Percentiles rank a stretch among this genome's conserved stretches.
phyloP scores from a whole-genome alignment of 768 basidiomycete species.

The Leccinum ochraceum region DNA sequence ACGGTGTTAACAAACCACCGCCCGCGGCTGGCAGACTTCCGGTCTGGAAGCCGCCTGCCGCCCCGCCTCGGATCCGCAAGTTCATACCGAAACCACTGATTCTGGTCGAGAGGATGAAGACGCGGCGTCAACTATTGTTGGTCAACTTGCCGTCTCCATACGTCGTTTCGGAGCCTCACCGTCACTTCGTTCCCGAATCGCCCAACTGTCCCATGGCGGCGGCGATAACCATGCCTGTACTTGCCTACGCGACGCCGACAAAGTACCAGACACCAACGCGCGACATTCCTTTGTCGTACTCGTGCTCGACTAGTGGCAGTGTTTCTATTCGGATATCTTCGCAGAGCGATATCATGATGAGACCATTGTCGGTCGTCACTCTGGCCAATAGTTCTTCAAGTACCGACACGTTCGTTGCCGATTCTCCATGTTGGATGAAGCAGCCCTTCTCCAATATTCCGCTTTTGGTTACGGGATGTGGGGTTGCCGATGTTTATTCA shows the following conservation, averaged over 20 bases:
- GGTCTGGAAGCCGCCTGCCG: background rate
- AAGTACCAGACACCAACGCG: background rate
- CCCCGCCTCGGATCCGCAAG: slow-evolving; percentile 11
- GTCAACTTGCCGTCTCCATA: background rate
- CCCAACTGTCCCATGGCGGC: background rate
- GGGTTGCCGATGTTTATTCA: background rate
- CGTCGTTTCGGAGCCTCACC: background rate
- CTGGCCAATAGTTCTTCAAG: slow-evolving; percentile 16
- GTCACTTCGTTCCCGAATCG: background rate
- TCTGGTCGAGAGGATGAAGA: slow-evolving; percentile 27
- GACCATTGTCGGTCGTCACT: slow-evolving; percentile 10
- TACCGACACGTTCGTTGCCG: slow-evolving; percentile 25
- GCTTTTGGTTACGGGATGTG: slow-evolving; percentile 1
- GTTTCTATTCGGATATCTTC: slow-evolving; percentile 13
- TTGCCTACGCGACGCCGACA: slow-evolving; percentile 11
- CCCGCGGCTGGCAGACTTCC: background rate
- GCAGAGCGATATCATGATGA: slow-evolving; percentile 1
- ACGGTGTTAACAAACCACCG: background rate
- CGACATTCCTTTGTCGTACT: background rate
- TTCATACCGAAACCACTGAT: slow-evolving; percentile 29
- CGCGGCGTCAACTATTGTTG: slow-evolving; percentile 13
- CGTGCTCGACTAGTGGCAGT: slow-evolving; percentile 1
- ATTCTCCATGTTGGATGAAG: slow-evolving; percentile 22
- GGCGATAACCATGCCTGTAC: background rate
- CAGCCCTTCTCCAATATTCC: slow-evolving; percentile 8